A percentile compares a stretch with the other conserved stretches of the same genome.
phyloP scores from a whole-genome alignment of 2,329 filamentous ascomycete species.

The Cladobotryum protrusum region DNA sequence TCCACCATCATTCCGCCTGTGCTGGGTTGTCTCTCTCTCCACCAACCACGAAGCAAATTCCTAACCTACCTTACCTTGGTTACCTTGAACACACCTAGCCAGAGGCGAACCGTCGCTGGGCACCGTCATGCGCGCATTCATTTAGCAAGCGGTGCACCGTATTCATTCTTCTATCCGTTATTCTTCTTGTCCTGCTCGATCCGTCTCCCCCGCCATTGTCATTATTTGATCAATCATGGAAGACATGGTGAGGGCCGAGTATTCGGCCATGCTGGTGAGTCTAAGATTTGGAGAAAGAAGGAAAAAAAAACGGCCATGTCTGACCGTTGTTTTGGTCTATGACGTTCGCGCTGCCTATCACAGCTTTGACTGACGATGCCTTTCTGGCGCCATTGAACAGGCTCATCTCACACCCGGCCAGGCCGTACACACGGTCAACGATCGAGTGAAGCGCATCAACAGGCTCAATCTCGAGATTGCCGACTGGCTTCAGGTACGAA shows the following conservation, averaged over 20 bases:
- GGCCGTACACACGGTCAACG: conserved; percentile 74
- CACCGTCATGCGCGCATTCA: conserved; percentile 17
- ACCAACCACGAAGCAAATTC: no score
- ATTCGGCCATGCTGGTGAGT: conserved; percentile 89
- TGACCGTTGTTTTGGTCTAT: no score
- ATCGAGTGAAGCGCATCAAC: conserved; percentile 80
- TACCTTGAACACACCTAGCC: not conserved
- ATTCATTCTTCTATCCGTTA: conserved; percentile 25
- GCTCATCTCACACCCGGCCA: conserved; percentile 73
- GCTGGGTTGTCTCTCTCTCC: no score
- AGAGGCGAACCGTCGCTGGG: not conserved
- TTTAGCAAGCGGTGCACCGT: conserved; percentile 9
- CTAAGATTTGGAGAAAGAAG: conserved; percentile 9
- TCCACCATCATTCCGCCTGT: no score
- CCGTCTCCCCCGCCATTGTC: not conserved
- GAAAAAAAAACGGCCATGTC: no score
- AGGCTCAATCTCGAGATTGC: conserved; percentile 86
- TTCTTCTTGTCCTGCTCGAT: not conserved
- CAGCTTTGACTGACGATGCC: not conserved
- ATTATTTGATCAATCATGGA: conserved; percentile 4
- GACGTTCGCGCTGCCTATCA: not conserved
- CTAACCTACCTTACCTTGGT: no score
- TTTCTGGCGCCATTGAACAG: conserved; percentile 38
- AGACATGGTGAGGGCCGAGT: conserved; percentile 77
- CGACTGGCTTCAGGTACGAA: conserved; percentile 86